Evolutionary conservation across 1,139 yeast species (phyloP), one percentile per base, ranked within the genome.

Genomic region (Saccharomycopsis hybrid): DNA sequence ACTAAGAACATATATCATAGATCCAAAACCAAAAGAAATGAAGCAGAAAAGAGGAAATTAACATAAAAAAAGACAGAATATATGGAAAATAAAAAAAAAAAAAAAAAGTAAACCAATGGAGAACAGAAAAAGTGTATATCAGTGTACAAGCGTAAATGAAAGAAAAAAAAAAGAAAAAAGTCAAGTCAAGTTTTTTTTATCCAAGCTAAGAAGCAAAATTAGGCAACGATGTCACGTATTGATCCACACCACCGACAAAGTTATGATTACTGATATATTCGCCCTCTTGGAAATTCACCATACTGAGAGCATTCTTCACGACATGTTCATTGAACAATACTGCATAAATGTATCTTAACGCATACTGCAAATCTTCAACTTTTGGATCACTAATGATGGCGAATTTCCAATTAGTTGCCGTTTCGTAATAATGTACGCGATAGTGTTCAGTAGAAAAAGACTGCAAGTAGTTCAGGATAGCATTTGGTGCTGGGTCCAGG

Each of bases 361-460:
- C 80, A 9, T 69, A 68, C 57, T 80, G 78, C 55, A 86, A 66
- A 56, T 81, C 77, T 53, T 81, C 85, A 40, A 80, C 75, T 8
- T 64, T 66, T 41, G 81, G 75, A 64, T 88, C 96, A 8, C 92
- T 81, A 27, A 89, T 65, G 43, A 90, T 62, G 32, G 85, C 82
- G 59, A 92, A 81, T 64, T 87, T 81, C 54, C 89, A 68, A 39
- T 87, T 89, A 1, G 92, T 76, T 2, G 90, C 79, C 1, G 95
- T 81, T 62, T 89, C 96, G 60, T 74, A 76, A 58, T 78, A 82
- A 62, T 92, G 97, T 36, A 88, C 78, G 55, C 90, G 73, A 65
- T 82, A 89, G 54, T 76, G 75, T 2, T 87, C 79, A 1, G 96
- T 85, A 8, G 83, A 70, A 62, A 81, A 86, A 2, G 86, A 76